Conservation (phyloP, 495 filamentous ascomycete genomes). For the Xylaria nigripes region DNA sequence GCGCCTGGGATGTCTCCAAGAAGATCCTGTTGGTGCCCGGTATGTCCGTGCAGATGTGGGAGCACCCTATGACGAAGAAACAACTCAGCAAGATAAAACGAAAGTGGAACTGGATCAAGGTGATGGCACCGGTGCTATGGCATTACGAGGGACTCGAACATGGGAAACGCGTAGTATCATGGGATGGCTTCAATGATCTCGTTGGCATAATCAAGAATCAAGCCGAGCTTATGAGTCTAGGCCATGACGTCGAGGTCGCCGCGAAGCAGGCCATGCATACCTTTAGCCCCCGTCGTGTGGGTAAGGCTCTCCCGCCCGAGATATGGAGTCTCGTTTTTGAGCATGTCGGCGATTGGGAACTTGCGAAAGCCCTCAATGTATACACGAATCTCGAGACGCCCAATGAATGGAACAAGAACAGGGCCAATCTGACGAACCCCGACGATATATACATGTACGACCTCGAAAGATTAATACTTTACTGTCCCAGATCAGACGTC, state of each 20-base stretch:
- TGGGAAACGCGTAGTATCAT: constrained; percentile 46
- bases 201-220: constrained; percentile 60
- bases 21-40: constrained; percentile 73
- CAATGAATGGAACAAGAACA: constrained; percentile 53
- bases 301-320: constrained; percentile 58
- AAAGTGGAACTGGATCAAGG: constrained; percentile 76
- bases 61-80: constrained; percentile 73
- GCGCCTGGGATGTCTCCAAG: constrained; percentile 77
- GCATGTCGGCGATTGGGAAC: constrained; percentile 79
- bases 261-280: constrained; percentile 30
- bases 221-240: constrained; percentile 52
- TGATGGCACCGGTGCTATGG: constrained; percentile 66
- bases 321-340: constrained; percentile 85
- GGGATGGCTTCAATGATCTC: constrained; percentile 60
- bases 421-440: constrained; percentile 34
- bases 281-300: constrained; percentile 20
- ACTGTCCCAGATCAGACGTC: constrained; percentile 51
- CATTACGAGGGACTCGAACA: constrained; percentile 47
- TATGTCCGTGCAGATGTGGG: constrained; percentile 78
- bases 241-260: constrained; percentile 48
- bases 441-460: constrained; percentile 48
- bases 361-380: constrained; percentile 69
- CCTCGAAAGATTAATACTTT: constrained; percentile 76
- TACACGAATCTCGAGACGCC: constrained; percentile 68
- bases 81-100: constrained; percentile 71